These are phyloP conservation scores for Neoarthrinium moseri DNA, from an alignment of 2,329 filamentous ascomycete genomes.

Conservation along the genomic window DNA sequence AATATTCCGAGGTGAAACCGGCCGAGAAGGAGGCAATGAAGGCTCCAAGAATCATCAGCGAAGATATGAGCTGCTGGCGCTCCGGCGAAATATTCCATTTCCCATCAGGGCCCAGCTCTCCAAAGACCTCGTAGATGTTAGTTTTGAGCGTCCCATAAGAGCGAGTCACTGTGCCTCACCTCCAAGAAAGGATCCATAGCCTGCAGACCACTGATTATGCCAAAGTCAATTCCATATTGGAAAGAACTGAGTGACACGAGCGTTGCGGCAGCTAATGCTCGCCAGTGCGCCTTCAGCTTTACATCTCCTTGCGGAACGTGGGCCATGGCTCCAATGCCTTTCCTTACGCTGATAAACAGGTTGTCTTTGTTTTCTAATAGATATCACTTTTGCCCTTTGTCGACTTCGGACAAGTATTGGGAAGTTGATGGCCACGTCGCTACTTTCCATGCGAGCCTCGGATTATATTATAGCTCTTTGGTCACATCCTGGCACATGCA, in stretches of 20 bases:
- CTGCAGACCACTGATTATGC: conserved; percentile 29
- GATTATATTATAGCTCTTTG: no score
- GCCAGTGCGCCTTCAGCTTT: conserved; percentile 24
- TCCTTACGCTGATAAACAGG: no score
- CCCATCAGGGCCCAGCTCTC: conserved; percentile 19
- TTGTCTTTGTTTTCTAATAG: no score
- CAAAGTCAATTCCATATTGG: conserved; percentile 31
- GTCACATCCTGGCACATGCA: no score
- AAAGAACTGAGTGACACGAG: conserved; percentile 29
- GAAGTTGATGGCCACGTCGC: no score
- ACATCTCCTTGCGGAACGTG: conserved; percentile 14
- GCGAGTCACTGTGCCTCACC: conserved; percentile 14
- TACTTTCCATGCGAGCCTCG: no score
- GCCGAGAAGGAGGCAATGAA: conserved; percentile 42
- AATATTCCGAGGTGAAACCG: conserved; percentile 34
- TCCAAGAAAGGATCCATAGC: conserved; percentile 31
- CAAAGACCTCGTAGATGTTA: conserved; percentile 22
- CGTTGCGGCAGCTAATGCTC: conserved; percentile 21
- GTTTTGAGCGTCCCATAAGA: neutral
- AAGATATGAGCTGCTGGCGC: conserved; percentile 46
- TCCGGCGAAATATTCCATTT: conserved; percentile 31
- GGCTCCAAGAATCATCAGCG: conserved; percentile 46
- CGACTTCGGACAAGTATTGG: no score
- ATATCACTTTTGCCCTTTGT: no score
- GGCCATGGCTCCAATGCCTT: no score